Base-by-base conservation (phyloP, 805 yeast species). In the Candida odintsovae region DNA sequence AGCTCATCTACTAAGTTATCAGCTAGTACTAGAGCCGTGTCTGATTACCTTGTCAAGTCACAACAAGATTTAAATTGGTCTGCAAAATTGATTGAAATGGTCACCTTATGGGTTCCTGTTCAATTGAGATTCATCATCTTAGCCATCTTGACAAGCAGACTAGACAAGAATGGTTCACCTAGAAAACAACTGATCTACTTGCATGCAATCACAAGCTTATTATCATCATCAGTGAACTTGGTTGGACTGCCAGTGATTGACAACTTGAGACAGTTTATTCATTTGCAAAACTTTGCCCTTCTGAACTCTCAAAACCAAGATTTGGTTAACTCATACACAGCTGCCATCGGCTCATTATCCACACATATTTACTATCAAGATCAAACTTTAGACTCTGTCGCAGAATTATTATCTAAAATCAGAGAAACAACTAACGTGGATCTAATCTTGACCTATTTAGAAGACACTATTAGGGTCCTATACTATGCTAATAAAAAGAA, bases 241-340 rank as follows among this genome's bases (percentile, higher is more conserved):
- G 83, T 90, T 50, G 97, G 97, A 0, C 69, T 94, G 40, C 85
- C 96, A 11, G 86, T 90, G 6, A 72, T 89, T 35, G 98, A 90
- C 61, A 76, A 86, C 35, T 72, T 86, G 61, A 78, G 82, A 50
- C 79, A 75, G 46, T 59, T 86, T 7, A 63, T 85, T 38, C 60
- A 65, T 11, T 69, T 79, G 41, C 86, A 84, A 55, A 58, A 61
- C 11, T 47, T 53, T 15, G 48, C 56, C 38, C 50, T 63, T 8
- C 16, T 63, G 11, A 55, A 59, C 2, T 58, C 66, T 9, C 45
- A 53, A 5, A 46, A 53, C 6, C 42, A 36, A 36, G 49, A 65
- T 43, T 52, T 76, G 58, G 56, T 76, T 57, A 40, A 57, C 41
- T 63, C 75, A 55, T 82, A 80, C 55, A 66, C 80, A 2, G 67